phyloP scores from a whole-genome alignment of 139 green algal genomes.

The Microglena sp. region DNA sequence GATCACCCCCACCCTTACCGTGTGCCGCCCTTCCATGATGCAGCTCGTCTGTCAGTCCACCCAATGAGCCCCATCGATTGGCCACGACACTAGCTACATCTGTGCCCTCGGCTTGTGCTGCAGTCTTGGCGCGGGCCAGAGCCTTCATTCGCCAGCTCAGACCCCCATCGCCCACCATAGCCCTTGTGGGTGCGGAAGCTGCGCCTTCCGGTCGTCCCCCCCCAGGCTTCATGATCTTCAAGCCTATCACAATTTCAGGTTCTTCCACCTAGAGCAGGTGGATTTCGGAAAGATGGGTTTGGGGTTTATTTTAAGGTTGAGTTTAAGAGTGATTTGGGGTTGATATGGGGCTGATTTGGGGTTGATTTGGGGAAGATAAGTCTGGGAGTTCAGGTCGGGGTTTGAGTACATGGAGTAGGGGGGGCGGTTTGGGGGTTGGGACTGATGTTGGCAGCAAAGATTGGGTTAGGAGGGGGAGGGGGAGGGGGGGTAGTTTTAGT shows the following conservation, averaged over 20 bases:
- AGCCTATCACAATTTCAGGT: constrained; percentile 12
- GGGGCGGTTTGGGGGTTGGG: too few species aligned
- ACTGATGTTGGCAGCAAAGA: too few species aligned
- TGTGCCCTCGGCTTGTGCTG: neutral
- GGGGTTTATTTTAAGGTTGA: neutral
- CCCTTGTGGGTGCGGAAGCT: neutral
- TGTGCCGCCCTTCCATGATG: constrained; percentile 35
- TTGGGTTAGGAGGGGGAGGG: too few species aligned
- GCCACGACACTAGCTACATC: constrained; percentile 33
- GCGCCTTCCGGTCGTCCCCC: neutral
- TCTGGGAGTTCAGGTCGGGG: too few species aligned
- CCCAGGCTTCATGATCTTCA: constrained; percentile 26
- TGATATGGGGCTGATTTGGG: neutral
- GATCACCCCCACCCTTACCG: constrained; percentile 13
- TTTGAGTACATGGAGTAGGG: too few species aligned
- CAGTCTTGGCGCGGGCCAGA: constrained; percentile 70
- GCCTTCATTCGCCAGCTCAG: constrained; percentile 88
- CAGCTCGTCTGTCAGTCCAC: constrained; percentile 39
- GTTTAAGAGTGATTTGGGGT: neutral
- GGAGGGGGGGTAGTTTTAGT: too few species aligned
- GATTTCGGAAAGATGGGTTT: neutral
- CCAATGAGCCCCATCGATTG: constrained; percentile 74
- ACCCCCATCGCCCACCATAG: constrained; percentile 70
- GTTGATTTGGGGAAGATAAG: neutral
- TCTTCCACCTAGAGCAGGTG: constrained; percentile 1